Evolutionary conservation across 306 rosid genomes (phyloP).

Genomic region (Alnus rubra): DNA sequence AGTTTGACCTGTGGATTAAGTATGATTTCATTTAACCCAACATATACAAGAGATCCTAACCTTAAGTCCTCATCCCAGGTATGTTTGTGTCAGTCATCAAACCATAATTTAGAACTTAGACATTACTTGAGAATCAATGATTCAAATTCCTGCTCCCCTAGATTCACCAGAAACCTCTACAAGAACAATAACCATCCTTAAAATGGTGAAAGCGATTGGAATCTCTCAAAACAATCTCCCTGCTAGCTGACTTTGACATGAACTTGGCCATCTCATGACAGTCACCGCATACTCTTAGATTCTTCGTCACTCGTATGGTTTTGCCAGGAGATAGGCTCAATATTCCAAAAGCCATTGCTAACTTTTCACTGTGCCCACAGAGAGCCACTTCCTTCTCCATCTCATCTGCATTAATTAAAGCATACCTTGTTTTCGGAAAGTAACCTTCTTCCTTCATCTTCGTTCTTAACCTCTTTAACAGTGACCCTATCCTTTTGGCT

Average conservation of each 20-base stretch:
- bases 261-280: constrained; percentile 79
- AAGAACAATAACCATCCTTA: constrained; percentile 62
- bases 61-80: not conserved
- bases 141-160: constrained; percentile 4
- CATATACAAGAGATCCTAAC: not conserved
- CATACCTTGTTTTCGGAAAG: constrained; percentile 53
- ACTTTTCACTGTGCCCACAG: constrained; percentile 73
- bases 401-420: constrained; percentile 59
- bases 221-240: constrained; percentile 70
- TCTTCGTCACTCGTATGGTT: constrained; percentile 63
- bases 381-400: constrained; percentile 68
- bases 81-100: not conserved
- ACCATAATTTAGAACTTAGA: not conserved
- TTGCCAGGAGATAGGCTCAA: constrained; percentile 55
- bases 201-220: constrained; percentile 77
- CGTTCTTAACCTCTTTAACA: constrained; percentile 42
- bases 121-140: not conserved
- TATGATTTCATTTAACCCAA: not conserved
- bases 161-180: constrained; percentile 70
- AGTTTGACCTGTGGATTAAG: not conserved
- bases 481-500: constrained; percentile 46
- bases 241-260: constrained; percentile 49
- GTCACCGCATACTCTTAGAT: constrained; percentile 73
- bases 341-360: constrained; percentile 71
- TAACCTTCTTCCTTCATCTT: constrained; percentile 66